Evolutionary conservation across 768 basidiomycete species (phyloP), one percentile per base, ranked within the genome.

Genomic region (Mycena rebaudengoi): DNA sequence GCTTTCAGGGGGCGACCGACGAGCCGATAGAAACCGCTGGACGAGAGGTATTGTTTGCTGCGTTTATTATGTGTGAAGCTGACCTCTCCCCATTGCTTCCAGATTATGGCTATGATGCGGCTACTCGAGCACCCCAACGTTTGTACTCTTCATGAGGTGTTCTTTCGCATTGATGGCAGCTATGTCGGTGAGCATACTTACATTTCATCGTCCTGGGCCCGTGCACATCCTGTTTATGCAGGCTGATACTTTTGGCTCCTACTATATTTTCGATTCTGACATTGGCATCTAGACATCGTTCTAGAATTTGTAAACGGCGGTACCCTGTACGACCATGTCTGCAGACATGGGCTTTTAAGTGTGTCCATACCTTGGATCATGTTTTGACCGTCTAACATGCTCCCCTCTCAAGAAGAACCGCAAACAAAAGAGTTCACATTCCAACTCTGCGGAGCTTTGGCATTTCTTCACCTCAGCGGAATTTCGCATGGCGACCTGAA

Each of bases 401-500:
- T n/a, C n/a, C n/a, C n/a, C n/a, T 26, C 33, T 5, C 23, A 64
- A 79, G 78, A 61, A 0, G 85, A 86, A 65, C 67, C 70, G 0
- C 77, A 84, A 60, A 72, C 84, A 0, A 75, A 80, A 37, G 80
- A 84, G 28, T 74, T 91, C 55, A 84, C 87, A 0, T 78, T 76
- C 45, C 86, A 89, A 70, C 79, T 91, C 23, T 90, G 89, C 70
- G 75, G 80, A 4, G 89, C 83, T 0, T 71, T 86, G 29, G 76
- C 83, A n/a, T 64, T 52, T 26, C 46, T 66, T 32, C 65, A 69
- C 54, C 11, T 18, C 8, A 18, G 46, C 64, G 85, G 83, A 7
- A 85, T 92, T 49, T 83, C 88, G 0, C 91, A 92, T 74, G 85
- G 91, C 10, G 91, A 93, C 70, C 75, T 91, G 53, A 91, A 91